Conservation (phyloP, 352 stramenopile species). For the Globisporangium megalacanthum region DNA sequence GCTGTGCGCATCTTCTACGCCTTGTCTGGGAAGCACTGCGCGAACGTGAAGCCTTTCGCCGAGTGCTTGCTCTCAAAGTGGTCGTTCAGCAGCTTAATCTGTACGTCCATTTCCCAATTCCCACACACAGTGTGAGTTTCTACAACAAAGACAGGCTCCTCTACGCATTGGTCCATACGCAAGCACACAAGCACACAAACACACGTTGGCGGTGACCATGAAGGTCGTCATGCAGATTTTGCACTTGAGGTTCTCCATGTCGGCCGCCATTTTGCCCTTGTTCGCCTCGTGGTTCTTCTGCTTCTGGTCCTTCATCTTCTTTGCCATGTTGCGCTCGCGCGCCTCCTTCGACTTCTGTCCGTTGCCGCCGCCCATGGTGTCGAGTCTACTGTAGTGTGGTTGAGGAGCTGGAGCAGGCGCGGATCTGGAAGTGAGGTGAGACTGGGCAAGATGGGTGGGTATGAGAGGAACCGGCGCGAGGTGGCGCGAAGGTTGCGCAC, state of each 20-base stretch:
- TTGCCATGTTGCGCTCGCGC: conserved; percentile 78
- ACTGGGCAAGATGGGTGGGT: neutral
- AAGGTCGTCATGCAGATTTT: conserved; percentile 88
- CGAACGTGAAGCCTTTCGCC: conserved; percentile 67
- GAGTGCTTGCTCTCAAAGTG: conserved; percentile 81
- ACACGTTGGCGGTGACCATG: conserved; percentile 78
- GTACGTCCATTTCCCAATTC: neutral
- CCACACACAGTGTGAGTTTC: neutral
- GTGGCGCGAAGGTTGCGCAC: neutral
- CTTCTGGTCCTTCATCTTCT: conserved; percentile 85
- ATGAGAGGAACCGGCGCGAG: neutral
- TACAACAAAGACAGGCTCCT: neutral
- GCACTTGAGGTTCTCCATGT: conserved; percentile 76
- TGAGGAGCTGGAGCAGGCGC: neutral
- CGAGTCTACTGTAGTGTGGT: neutral
- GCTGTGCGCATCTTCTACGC: neutral
- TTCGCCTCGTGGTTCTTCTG: conserved; percentile 73
- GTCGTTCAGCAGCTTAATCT: conserved; percentile 69
- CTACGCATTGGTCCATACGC: neutral
- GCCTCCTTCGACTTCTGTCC: conserved; percentile 76
- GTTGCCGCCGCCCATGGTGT: conserved; percentile 77
- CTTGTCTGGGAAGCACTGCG: conserved; percentile 17
- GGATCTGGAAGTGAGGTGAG: neutral
- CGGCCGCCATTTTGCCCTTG: conserved; percentile 80
- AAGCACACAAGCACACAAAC: conserved; percentile 11